phyloP scores from a whole-genome alignment of 2,329 filamentous ascomycete genomes.

The Cryoendolithus antarcticus region DNA sequence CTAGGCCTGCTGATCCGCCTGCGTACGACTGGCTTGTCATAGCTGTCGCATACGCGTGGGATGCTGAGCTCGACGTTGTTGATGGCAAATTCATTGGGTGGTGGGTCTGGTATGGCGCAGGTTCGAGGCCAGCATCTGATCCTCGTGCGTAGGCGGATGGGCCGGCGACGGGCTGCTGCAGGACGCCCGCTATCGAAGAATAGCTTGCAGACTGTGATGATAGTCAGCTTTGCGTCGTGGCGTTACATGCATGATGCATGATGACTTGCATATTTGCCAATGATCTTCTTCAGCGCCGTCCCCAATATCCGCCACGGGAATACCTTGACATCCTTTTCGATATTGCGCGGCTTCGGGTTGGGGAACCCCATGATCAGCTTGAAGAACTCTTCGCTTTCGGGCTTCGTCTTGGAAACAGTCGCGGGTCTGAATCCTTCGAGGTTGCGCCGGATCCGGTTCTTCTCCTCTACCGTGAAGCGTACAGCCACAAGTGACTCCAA shows the following conservation, averaged over 20 bases:
- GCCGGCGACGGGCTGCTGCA: conserved; percentile 21
- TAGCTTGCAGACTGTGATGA: conserved; percentile 50
- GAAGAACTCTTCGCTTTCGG: conserved; percentile 94
- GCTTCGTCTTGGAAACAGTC: conserved; percentile 85
- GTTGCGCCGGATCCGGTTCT: conserved; percentile 93
- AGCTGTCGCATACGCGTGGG: conserved; percentile 18
- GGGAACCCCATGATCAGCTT: conserved; percentile 98
- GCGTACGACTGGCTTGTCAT: conserved; percentile 19
- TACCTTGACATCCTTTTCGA: conserved; percentile 98
- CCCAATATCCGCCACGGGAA: conserved; percentile 90
- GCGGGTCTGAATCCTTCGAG: conserved; percentile 85
- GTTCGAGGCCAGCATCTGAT: conserved; percentile 37
- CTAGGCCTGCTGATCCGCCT: conserved; percentile 14
- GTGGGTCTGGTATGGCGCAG: conserved; percentile 12
- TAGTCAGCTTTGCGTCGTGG: conserved; percentile 20
- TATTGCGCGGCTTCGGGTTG: conserved; percentile 88
- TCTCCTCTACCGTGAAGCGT: conserved; percentile 90
- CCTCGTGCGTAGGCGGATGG: conserved; percentile 24
- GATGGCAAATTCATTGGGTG: conserved; percentile 16
- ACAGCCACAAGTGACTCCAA: conserved; percentile 79
- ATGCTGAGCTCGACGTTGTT: conserved; percentile 20
- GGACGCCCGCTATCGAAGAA: conserved; percentile 47
- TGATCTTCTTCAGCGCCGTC: conserved; percentile 89
- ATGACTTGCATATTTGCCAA: conserved; percentile 75
- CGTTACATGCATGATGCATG: conserved; percentile 16